Evolutionary conservation across 768 basidiomycete genomes (phyloP).

Genomic region (Lactifluus piperatus): DNA sequence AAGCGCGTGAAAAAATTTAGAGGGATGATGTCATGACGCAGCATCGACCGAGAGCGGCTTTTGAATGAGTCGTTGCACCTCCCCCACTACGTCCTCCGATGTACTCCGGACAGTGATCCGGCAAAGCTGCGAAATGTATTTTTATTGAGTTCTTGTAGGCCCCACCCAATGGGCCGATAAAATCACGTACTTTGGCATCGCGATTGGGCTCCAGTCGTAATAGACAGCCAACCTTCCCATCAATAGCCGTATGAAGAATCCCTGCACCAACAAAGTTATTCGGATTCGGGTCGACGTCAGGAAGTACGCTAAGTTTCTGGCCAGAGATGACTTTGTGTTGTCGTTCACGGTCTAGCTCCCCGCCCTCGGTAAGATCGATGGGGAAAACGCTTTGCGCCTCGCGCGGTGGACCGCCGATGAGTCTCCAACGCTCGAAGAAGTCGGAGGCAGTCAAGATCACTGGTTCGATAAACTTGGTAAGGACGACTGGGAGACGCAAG

Average conservation of each 20-base stretch:
- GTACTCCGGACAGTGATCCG: constrained; percentile 92
- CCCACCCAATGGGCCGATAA: neutral
- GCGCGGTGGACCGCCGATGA: constrained; percentile 91
- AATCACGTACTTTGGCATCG: constrained; percentile 76
- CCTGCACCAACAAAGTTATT: constrained; percentile 91
- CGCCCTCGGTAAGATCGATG: constrained; percentile 53
- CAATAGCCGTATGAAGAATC: constrained; percentile 85
- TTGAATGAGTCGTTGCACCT: constrained; percentile 49
- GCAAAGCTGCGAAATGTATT: constrained; percentile 52
- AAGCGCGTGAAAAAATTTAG: neutral
- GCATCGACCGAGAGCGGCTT: constrained; percentile 30
- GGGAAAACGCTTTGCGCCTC: constrained; percentile 88
- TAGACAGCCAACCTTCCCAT: constrained; percentile 94
- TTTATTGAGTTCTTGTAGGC: neutral
- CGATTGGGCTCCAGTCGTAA: constrained; percentile 89
- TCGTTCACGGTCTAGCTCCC: constrained; percentile 66
- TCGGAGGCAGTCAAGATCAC: constrained; percentile 75
- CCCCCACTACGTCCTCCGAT: constrained; percentile 77
- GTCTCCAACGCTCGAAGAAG: constrained; percentile 97
- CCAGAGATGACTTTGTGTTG: constrained; percentile 74
- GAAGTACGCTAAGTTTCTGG: constrained; percentile 64
- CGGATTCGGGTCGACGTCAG: constrained; percentile 90
- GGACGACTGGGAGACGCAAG: constrained; percentile 74
- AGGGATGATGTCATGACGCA: constrained; percentile 15
- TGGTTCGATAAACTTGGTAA: constrained; percentile 91